phyloP scores from a whole-genome alignment of 2,329 filamentous ascomycete species.

The Emergomyces africanus region DNA sequence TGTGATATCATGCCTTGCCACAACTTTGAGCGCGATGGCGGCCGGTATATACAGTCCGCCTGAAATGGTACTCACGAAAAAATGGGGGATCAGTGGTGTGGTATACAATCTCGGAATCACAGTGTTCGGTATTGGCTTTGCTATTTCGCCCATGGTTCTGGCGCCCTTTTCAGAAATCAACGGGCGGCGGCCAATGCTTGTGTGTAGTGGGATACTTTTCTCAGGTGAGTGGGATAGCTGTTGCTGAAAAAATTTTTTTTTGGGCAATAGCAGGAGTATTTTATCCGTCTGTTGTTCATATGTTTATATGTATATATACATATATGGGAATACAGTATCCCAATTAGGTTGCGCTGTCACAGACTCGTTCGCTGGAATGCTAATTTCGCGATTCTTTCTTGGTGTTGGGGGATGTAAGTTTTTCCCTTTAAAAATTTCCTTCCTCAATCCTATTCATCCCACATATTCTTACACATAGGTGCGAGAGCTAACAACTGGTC shows the following conservation, averaged over 20 bases:
- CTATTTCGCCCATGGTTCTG: constrained; percentile 70
- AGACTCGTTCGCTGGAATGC: constrained; percentile 55
- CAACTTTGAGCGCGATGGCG: constrained; percentile 64
- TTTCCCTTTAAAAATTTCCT: constrained; percentile 7
- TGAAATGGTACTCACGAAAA: constrained; percentile 47
- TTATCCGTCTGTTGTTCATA: background rate
- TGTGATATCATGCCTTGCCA: constrained; percentile 61
- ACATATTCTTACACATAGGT: background rate
- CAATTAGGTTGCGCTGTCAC: constrained; percentile 64
- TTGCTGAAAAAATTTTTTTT: background rate
- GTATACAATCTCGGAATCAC: constrained; percentile 66
- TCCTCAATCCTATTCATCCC: background rate
- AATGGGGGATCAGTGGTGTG: constrained; percentile 53
- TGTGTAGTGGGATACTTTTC: constrained; percentile 59
- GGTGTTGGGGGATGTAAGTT: constrained; percentile 61
- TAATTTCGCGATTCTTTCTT: constrained; percentile 61
- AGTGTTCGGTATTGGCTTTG: constrained; percentile 70
- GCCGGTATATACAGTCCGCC: constrained; percentile 70
- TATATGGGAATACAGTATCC: constrained; percentile 31
- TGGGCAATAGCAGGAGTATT: background rate
- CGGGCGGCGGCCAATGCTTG: constrained; percentile 71
- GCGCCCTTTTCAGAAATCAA: constrained; percentile 84
- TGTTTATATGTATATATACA: no score
- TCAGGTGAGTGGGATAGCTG: constrained; percentile 32
- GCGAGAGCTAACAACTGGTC: background rate